Evolutionary conservation across 2,329 filamentous ascomycete species (phyloP).

Genomic region (Colletotrichum destructivum): DNA sequence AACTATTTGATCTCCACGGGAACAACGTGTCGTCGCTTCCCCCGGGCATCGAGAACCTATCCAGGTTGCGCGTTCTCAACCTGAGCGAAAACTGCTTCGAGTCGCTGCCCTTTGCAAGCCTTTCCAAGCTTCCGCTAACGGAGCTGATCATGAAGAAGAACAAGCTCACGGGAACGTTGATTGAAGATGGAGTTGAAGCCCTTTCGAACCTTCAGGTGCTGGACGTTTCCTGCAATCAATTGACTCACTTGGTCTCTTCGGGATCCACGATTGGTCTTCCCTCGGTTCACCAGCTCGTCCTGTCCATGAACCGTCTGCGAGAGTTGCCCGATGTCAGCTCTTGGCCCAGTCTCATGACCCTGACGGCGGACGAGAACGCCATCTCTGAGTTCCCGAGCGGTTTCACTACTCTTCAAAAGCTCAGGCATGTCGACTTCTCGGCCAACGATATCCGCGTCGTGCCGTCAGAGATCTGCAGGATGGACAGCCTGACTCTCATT

Average conservation of each 20-base stretch:
- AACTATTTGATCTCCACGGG: conserved; percentile 84
- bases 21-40: conserved; percentile 85
- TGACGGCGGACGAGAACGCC: conserved; percentile 87
- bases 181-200: conserved; percentile 72
- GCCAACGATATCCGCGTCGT: conserved; percentile 86
- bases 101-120: conserved; percentile 77
- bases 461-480: conserved; percentile 82
- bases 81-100: conserved; percentile 84
- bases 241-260: conserved; percentile 68
- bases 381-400: conserved; percentile 83
- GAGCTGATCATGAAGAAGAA: conserved; percentile 86
- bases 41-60: conserved; percentile 75
- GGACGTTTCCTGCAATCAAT: conserved; percentile 83
- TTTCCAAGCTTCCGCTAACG: conserved; percentile 78
- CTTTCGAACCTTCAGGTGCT: conserved; percentile 80
- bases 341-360: conserved; percentile 80
- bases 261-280: conserved; percentile 73
- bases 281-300: conserved; percentile 78
- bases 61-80: conserved; percentile 81
- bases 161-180: conserved; percentile 79
- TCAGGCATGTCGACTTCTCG: conserved; percentile 86
- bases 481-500: conserved; percentile 83
- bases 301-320: conserved; percentile 87
- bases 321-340: conserved; percentile 80
- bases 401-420: conserved; percentile 75